Base-by-base conservation (phyloP, 2,329 filamentous ascomycete species). In the Dactylellina drechsleri region DNA sequence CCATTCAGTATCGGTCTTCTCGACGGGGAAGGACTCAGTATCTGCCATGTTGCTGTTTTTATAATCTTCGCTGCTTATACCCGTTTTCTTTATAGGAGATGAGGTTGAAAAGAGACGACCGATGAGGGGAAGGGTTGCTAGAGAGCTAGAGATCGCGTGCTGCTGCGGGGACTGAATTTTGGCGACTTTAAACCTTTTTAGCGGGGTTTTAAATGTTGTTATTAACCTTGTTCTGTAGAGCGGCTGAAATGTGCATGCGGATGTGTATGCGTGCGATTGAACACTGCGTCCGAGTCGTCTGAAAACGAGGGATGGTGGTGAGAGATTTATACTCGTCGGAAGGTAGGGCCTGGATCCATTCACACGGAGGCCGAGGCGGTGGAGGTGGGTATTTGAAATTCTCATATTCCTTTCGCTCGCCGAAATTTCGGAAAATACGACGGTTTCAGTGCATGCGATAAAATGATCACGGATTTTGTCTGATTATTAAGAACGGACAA, bases 1-100 rank as follows among this genome's bases (percentile, higher is more conserved):
- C 95, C 95, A 99, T 84, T 98, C 93, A 67, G 92, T 88, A 20
- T 93, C 87, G 45, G 85, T 87, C 82, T 93, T 92, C 82, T 95
- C 84, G 61, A 95, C 88, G n/a, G 95, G 92, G 79, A 90, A 93
- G 50, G 88, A 86, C 64, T 86, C 86, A 77, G 83, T 84, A 60
- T 52, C 47, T 20, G 85, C 84, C 83, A 84, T 84, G 31, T 36
- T 36, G 31, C 31, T 36, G 43, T 80, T 79, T 77, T 77, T 82
- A 81, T 77, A 80, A 47, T 78, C 81, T 54, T 66, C 76, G 26
- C 58, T 65, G 52, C 65, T 66, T 15, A 67, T 74, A 4, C 62
- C 62, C 12, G 57, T 67, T 20, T 71, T 62, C 13, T 49, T 45
- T 36, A 20, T 4, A 2, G 20, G 20, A 26, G 68, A 50, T 36